Conservation (phyloP, 257 asterid genomes). For the Nemophila menziesii region DNA sequence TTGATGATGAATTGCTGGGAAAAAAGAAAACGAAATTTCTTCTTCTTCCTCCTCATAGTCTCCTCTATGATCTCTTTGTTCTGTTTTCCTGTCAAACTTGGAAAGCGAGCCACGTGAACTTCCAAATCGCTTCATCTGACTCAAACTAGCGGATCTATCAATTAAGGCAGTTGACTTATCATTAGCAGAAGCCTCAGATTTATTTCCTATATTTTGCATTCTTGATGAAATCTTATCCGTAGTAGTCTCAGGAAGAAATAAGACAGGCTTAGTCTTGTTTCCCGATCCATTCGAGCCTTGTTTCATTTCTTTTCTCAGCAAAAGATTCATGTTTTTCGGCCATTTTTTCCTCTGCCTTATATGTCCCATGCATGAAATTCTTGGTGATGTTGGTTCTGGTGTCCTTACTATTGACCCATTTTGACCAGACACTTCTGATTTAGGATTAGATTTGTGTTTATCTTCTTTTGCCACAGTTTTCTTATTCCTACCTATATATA, state of each 20-base stretch:
- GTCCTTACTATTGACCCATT: conserved; percentile 22
- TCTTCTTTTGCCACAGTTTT: conserved; percentile 8
- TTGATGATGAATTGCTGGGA: not conserved
- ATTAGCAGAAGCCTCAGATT: too few species aligned
- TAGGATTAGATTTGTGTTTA: conserved; percentile 12
- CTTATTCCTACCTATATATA: conserved; percentile 26
- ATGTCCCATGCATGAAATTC: conserved; percentile 54
- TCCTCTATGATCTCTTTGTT: conserved; percentile 18
- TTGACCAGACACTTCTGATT: conserved; percentile 22
- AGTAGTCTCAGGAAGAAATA: conserved; percentile 16
- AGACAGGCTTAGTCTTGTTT: conserved; percentile 10
- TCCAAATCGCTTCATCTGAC: conserved; percentile 25
- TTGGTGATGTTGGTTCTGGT: conserved; percentile 47
- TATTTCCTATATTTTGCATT: conserved; percentile 23
- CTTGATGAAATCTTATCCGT: conserved; percentile 24
- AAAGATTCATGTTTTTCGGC: conserved; percentile 6
- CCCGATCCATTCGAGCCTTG: conserved; percentile 10
- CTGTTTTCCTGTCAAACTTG: conserved; percentile 13
- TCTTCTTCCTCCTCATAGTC: not conserved
- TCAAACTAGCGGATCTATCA: conserved; percentile 28
- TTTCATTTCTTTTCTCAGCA: conserved; percentile 4
- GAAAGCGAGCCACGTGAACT: conserved; percentile 12
- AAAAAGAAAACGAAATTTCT: too few species aligned
- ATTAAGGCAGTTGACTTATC: conserved; percentile 10
- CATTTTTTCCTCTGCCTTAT: conserved; percentile 24